Evolutionary conservation across 1,139 yeast genomes (phyloP).

Genomic region (Scheffersomyces illinoinensis): DNA sequence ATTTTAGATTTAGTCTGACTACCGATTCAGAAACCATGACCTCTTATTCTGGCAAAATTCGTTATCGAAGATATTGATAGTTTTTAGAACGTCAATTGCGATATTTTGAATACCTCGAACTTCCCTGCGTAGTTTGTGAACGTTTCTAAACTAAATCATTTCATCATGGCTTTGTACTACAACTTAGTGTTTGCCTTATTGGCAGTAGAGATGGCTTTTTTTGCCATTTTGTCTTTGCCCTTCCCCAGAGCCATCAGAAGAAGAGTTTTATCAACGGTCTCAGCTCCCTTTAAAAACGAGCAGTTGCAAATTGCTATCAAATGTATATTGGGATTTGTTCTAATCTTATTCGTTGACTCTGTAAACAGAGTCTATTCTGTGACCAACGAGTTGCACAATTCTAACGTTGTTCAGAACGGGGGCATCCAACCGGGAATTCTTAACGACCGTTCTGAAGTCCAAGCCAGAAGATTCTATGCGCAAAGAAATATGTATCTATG

Average conservation of each 20-base stretch:
- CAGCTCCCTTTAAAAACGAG: conserved; percentile 70
- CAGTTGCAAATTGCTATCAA: conserved; percentile 77
- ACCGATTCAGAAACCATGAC: background rate
- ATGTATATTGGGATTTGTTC: conserved; percentile 81
- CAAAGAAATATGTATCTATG: conserved; percentile 97
- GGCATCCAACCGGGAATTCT: conserved; percentile 23
- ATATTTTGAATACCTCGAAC: too few species aligned
- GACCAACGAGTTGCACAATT: conserved; percentile 54
- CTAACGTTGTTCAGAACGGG: conserved; percentile 15
- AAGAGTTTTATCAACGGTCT: conserved; percentile 60
- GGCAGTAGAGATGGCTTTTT: conserved; percentile 76
- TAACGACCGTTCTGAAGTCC: conserved; percentile 73
- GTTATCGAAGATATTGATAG: too few species aligned
- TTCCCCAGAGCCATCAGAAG: conserved; percentile 76
- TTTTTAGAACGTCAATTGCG: background rate
- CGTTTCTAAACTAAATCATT: background rate
- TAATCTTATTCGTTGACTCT: conserved; percentile 83
- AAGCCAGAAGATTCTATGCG: conserved; percentile 89
- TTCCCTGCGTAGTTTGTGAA: background rate
- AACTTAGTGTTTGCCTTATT: conserved; percentile 73
- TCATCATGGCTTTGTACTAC: conserved; percentile 70
- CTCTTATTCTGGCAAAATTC: background rate
- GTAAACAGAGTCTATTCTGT: conserved; percentile 80
- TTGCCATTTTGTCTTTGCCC: conserved; percentile 82
- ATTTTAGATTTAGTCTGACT: background rate